A percentile compares a stretch with the other conserved stretches of the same genome.
These are phyloP conservation scores for Kazachstania martiniae DNA, from an alignment of 805 yeast species.

Conservation along the genomic window DNA sequence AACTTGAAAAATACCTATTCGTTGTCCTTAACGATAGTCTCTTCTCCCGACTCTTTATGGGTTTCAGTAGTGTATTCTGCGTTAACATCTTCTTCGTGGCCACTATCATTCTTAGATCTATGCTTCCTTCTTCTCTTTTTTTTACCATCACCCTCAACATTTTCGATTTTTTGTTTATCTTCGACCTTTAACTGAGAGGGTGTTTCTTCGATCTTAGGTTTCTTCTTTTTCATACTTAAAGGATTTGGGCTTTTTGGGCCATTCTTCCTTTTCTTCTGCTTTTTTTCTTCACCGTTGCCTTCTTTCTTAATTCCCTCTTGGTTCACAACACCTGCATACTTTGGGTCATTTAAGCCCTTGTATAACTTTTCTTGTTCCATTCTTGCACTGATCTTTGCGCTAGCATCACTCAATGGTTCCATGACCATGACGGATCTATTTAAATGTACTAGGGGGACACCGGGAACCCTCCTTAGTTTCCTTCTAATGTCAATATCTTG, in stretches of 20 bases:
- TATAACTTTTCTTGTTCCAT: slow-evolving; percentile 61
- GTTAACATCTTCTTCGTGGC: slow-evolving; percentile 1
- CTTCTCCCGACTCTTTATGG: background rate
- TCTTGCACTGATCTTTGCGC: slow-evolving; percentile 36
- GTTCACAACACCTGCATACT: slow-evolving; percentile 35
- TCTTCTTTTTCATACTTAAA: slow-evolving; percentile 63
- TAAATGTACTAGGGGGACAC: slow-evolving; percentile 81
- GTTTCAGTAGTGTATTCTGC: background rate
- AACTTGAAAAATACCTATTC: background rate
- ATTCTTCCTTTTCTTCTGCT: slow-evolving; percentile 38
- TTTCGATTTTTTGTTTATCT: background rate
- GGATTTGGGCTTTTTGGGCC: slow-evolving; percentile 87
- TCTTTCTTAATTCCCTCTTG: slow-evolving; percentile 10
- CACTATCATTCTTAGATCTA: slow-evolving; percentile 5
- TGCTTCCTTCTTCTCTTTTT: slow-evolving; percentile 18
- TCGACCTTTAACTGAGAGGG: background rate
- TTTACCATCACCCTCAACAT: slow-evolving; percentile 3
- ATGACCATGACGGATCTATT: slow-evolving; percentile 87
- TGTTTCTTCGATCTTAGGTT: slow-evolving; percentile 1
- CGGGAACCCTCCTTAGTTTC: slow-evolving; percentile 66
- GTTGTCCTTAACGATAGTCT: background rate
- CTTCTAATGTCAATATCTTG: slow-evolving; percentile 66
- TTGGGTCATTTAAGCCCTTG: slow-evolving; percentile 65
- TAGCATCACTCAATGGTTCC: slow-evolving; percentile 83
- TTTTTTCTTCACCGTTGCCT: slow-evolving; percentile 26